These are phyloP conservation scores for Fusarium subglutinans DNA, from an alignment of 2,329 filamentous ascomycete species.

Conservation along the genomic window DNA sequence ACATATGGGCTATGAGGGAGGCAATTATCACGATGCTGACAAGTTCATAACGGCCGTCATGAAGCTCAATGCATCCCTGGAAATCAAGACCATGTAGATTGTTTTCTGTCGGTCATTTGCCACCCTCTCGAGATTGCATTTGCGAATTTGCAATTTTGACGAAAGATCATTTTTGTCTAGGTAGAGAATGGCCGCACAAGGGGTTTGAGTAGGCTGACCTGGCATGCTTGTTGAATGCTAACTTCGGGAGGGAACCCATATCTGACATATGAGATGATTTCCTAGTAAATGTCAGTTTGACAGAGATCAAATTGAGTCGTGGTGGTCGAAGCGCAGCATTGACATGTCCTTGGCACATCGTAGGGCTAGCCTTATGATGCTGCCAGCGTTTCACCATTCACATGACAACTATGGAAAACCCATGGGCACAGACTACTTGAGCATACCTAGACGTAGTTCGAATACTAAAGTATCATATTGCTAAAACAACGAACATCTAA, in stretches of 20 bases:
- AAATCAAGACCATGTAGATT: background rate
- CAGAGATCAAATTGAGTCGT: background rate
- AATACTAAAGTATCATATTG: rapidly evolving
- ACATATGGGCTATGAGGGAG: background rate
- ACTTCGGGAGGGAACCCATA: background rate
- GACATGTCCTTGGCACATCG: no score
- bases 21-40: background rate
- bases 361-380: constrained; percentile 1
- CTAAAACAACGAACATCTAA: background rate
- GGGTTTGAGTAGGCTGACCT: background rate
- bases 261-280: background rate
- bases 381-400: background rate
- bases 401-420: no score
- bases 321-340: background rate
- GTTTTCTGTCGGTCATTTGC: background rate
- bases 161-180: background rate
- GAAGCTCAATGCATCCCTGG: background rate
- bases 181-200: background rate
- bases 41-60: constrained; percentile 22
- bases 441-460: no score
- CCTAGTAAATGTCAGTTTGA: no score
- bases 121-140: background rate
- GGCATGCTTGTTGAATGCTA: background rate
- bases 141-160: background rate
- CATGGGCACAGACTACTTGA: background rate